A percentile compares a stretch with the other conserved stretches of the same genome.
Conservation (phyloP, 2,329 filamentous ascomycete genomes). For the Fusarium chaquense region DNA sequence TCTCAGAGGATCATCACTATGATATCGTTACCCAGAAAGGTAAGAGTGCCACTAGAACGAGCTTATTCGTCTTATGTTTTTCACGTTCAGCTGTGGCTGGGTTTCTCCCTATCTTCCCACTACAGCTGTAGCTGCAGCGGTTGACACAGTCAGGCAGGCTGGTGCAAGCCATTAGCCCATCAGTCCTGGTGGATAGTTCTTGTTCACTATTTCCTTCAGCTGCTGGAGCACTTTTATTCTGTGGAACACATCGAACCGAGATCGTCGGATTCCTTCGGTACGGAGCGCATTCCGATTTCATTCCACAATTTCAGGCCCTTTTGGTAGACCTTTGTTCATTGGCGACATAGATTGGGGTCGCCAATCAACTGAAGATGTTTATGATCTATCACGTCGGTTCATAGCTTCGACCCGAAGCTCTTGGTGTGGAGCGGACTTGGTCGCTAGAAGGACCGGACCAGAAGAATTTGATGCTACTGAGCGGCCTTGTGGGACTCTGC, state of each 20-base stretch:
- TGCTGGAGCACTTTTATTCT: neutral
- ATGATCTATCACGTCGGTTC: slow-evolving; percentile 30
- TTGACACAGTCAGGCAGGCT: neutral
- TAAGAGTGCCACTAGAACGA: slow-evolving; percentile 5
- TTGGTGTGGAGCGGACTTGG: slow-evolving; percentile 30
- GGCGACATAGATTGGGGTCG: neutral
- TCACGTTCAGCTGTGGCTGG: slow-evolving; percentile 33
- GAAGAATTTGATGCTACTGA: slow-evolving; percentile 5
- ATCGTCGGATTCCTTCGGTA: neutral
- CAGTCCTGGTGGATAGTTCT: neutral
- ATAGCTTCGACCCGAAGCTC: slow-evolving; percentile 25
- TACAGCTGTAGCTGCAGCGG: neutral
- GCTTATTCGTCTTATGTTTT: slow-evolving; percentile 16
- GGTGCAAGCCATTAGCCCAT: neutral
- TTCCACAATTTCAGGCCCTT: slow-evolving; percentile 3
- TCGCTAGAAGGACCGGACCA: slow-evolving; percentile 14
- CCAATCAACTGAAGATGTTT: slow-evolving; percentile 9
- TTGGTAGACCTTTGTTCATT: neutral
- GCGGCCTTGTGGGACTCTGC: slow-evolving; percentile 24
- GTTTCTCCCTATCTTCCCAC: slow-evolving; percentile 2
- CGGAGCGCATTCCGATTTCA: slow-evolving; percentile 18
- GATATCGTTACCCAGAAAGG: slow-evolving; percentile 5
- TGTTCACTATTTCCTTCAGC: slow-evolving; percentile 10
- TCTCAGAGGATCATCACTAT: slow-evolving; percentile 8
- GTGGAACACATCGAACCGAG: neutral